A percentile compares a stretch with the other conserved stretches of the same genome.
Conservation (phyloP, 164 flowering plant species). For the Umbilicus rupestris region DNA sequence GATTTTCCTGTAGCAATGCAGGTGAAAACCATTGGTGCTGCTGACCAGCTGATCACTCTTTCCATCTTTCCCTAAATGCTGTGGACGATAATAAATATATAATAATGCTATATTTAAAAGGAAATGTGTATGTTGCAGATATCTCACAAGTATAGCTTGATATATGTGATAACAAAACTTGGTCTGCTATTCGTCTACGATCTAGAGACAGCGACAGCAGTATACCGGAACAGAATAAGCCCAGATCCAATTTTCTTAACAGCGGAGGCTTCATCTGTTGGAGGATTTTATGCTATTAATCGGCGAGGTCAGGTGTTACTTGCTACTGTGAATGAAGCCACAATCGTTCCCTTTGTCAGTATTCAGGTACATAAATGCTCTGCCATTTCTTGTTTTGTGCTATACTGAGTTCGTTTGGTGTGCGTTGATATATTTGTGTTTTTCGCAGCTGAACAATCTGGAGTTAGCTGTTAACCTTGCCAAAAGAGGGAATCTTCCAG, state of each 20-base stretch:
- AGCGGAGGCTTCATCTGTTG: slow-evolving; percentile 83
- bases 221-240: slow-evolving; percentile 92
- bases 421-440: neutral
- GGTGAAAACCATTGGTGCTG: slow-evolving; percentile 27
- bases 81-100: neutral
- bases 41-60: neutral
- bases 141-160: slow-evolving; percentile 75
- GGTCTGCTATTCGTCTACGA: slow-evolving; percentile 98
- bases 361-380: slow-evolving; percentile 46
- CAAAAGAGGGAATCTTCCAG: slow-evolving; percentile 97
- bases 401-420: neutral
- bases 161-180: slow-evolving; percentile 96
- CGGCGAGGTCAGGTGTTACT: slow-evolving; percentile 93
- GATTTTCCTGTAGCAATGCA: slow-evolving; percentile 99
- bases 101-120: neutral
- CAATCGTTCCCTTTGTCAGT: slow-evolving; percentile 91
- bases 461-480: slow-evolving; percentile 97
- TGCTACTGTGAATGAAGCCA: slow-evolving; percentile 91
- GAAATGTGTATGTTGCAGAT: slow-evolving; percentile 44
- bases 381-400: neutral
- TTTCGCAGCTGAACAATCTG: slow-evolving; percentile 79
- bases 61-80: neutral
- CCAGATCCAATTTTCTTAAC: slow-evolving; percentile 99
- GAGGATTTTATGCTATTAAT: slow-evolving; percentile 96
- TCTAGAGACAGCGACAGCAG: slow-evolving; percentile 90